Evolutionary conservation across 192 early-diverging fungal genomes (phyloP).

Genomic region (Dissophora ornata): DNA sequence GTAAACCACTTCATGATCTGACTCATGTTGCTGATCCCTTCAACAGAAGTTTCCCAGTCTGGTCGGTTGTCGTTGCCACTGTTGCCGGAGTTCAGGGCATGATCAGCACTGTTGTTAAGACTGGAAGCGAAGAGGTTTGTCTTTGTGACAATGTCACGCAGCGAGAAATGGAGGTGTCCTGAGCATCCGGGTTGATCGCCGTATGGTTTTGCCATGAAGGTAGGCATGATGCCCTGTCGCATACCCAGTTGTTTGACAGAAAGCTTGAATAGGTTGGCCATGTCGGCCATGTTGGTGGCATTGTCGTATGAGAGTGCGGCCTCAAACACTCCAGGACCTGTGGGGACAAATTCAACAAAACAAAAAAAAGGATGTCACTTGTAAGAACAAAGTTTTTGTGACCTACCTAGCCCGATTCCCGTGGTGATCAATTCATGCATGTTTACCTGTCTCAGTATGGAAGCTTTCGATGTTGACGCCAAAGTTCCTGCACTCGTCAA

Average conservation of each 20-base stretch:
- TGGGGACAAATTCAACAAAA: too few relatives aligned
- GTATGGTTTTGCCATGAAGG: constrained; percentile 90
- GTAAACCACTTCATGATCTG: constrained; percentile 63
- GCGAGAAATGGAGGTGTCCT: constrained; percentile 81
- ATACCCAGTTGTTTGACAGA: constrained; percentile 78
- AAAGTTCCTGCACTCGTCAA: constrained; percentile 68
- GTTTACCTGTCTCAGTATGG: constrained; percentile 84
- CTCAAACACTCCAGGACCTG: constrained; percentile 85
- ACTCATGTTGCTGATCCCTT: constrained; percentile 59
- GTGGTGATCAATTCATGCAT: too few relatives aligned
- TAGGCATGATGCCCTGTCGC: constrained; percentile 75
- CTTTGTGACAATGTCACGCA: constrained; percentile 58
- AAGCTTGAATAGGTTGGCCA: constrained; percentile 82
- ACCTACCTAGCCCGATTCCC: too few relatives aligned
- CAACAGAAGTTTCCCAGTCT: constrained; percentile 33
- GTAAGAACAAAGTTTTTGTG: too few relatives aligned
- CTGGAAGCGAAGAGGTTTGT: constrained; percentile 64
- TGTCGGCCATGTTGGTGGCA: constrained; percentile 73
- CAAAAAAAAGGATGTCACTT: too few relatives aligned
- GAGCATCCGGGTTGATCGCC: constrained; percentile 79
- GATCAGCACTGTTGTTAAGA: background rate
- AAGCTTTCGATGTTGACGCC: constrained; percentile 77
- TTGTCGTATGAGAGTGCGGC: constrained; percentile 76
- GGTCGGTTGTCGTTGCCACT: constrained; percentile 8
- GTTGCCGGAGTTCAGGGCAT: background rate